phyloP scores from a whole-genome alignment of 345 rosid species.

The Eutrema japonicum region DNA sequence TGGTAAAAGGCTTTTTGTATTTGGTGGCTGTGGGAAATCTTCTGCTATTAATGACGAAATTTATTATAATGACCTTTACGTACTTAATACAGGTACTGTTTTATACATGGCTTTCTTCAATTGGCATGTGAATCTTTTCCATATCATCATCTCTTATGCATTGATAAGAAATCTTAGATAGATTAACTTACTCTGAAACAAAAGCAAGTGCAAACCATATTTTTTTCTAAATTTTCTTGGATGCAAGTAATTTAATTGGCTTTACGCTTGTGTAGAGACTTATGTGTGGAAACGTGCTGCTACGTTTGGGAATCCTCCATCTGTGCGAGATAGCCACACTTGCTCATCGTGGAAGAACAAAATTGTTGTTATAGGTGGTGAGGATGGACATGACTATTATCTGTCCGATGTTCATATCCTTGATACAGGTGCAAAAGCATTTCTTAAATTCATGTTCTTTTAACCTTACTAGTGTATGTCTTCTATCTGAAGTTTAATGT shows the following conservation, averaged over 20 bases:
- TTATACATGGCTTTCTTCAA: background rate
- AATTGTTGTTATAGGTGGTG: constrained; percentile 90
- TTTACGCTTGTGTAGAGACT: constrained; percentile 62
- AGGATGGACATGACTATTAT: constrained; percentile 92
- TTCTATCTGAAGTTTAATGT: constrained; percentile 10
- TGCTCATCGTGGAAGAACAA: constrained; percentile 96
- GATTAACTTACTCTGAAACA: background rate
- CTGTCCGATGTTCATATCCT: constrained; percentile 93
- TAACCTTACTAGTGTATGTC: constrained; percentile 27
- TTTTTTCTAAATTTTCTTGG: background rate
- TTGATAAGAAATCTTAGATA: constrained; percentile 17
- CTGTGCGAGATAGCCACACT: constrained; percentile 94
- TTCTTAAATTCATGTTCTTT: constrained; percentile 1
- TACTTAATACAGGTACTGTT: constrained; percentile 80
- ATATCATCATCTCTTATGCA: constrained; percentile 8
- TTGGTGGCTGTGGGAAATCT: constrained; percentile 97
- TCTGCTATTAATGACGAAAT: constrained; percentile 62
- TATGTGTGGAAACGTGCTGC: constrained; percentile 85
- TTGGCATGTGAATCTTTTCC: constrained; percentile 19
- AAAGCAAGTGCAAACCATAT: background rate
- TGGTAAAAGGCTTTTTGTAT: constrained; percentile 83
- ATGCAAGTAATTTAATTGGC: constrained; percentile 11
- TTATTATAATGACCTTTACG: constrained; percentile 86
- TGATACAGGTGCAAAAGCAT: constrained; percentile 68
- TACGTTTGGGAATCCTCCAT: constrained; percentile 82